Evolutionary conservation across 2,329 filamentous ascomycete species (phyloP), one percentile per base, ranked within the genome.

Genomic region (Aureobasidium melanogenum): DNA sequence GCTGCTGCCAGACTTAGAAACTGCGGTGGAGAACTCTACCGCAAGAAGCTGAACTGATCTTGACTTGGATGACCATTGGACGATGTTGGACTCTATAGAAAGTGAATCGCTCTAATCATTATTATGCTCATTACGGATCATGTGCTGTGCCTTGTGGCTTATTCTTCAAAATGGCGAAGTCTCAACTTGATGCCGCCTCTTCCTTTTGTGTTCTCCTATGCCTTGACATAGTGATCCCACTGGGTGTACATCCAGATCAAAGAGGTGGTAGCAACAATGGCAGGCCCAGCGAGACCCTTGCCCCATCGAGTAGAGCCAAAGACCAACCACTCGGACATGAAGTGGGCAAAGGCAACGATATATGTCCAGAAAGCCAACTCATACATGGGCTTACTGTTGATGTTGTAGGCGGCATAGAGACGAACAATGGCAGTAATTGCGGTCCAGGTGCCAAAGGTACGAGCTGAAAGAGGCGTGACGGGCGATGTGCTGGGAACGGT

Each of bases 371-470:
- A 77, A 17, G 88, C 88, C 62, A 97, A 79, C 72, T 94, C 83
- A 74, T 95, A 97, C 60, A 92, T 79, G 47, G 83, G 81, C 0
- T 83, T 82, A 63, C 90, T 81, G 66, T 84, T 79, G 65, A 96
- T 84, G 73, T 95, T 81, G 76, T 95, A 96, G 36, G 89, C 89
- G 5, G 90, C 89, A 71, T 95, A 95, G 66, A 91, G 77, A 57
- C 92, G 84, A 47, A 96, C 82, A 55, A 96, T 77, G 62, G 85
- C 83, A 6, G 88, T 87, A 62, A 96, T 79, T 62, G 93, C 81
- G 0, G 92, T 95, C 87, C 91, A 97, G 32, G 89, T 94, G 59
- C 88, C 91, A 73, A 96, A 96, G 22, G 90, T 85, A 65, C 90
- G 86, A 28, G 86, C 86, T 12, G 86, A 87, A 32, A 96, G 84